Base-by-base conservation (phyloP, 1,284 basidiomycete genomes). In the Leccinum pachyderme region DNA sequence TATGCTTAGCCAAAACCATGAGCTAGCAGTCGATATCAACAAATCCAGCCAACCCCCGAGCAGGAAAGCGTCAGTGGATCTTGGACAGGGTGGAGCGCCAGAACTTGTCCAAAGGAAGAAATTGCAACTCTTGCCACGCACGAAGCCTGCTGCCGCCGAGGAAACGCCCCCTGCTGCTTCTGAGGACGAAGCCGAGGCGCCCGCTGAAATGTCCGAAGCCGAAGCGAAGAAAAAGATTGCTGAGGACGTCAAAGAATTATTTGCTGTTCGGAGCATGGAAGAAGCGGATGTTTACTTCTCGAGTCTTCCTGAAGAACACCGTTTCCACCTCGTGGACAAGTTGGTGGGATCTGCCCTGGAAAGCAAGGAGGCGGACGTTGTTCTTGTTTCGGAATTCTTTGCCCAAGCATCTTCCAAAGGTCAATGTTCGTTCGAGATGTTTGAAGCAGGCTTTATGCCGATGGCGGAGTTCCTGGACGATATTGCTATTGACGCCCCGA, bases 241-340 rank as follows among this genome's bases (percentile, higher is more conserved):
- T 32, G 89, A 93, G 65, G 90, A 95, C 68, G 76, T 78, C 63
- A 89, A 89, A 71, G 88, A 92, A 72, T 83, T 87, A 70, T 86
- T 92, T 68, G 80, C 79, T 50, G 80, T 90, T 37, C 86, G 89
- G 65, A 89, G 89, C 66, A 71, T 98, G 55, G 82, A 86, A 45
- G 95, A 98, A 70, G 95, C 91, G 25, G 88, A 95, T 59, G 83
- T 85, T 52, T 93, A 93, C 73, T 90, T 96, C 72, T 79, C 81
- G 51, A 80, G 77, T 37, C 80, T 95, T 22, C 84, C 91, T 9
- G 66, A 77, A 22, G 77, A 81, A 54, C 81, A 89, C 66, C 86
- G 86, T 44, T 75, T 77, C 59, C 72, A 72, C 12, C 82, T 96
- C 35, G 82, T 95, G 59, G 84, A 91, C 65, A 86, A 85, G 72